A percentile compares a stretch with the other conserved stretches of the same genome.
phyloP scores from a whole-genome alignment of 768 basidiomycete species.

The Lactifluus hygrophoroides region DNA sequence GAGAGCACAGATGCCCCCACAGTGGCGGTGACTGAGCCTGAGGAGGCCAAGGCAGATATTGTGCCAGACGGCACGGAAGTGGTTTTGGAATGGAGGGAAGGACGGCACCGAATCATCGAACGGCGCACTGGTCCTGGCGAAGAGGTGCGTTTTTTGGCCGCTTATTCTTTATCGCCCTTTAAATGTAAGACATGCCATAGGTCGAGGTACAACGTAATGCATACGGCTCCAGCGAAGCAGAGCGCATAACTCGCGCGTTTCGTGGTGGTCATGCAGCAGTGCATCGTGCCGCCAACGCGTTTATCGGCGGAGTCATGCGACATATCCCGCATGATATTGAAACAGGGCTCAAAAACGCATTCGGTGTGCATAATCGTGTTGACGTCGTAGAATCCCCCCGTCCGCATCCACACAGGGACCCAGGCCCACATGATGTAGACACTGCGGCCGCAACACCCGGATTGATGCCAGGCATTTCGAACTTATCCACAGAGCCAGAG shows the following conservation, averaged over 20 bases:
- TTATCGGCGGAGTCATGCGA: slow-evolving; percentile 15
- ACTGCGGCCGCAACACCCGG: too few relatives aligned
- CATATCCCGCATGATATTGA: slow-evolving; percentile 19
- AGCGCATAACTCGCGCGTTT: slow-evolving; percentile 24
- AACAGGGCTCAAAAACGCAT: slow-evolving; percentile 14
- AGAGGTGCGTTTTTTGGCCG: slow-evolving; percentile 41
- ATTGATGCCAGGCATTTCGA: not conserved
- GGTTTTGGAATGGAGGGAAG: slow-evolving; percentile 61
- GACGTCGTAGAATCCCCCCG: not conserved
- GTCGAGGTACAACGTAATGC: slow-evolving; percentile 31
- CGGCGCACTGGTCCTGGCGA: slow-evolving; percentile 47
- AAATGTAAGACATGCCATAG: slow-evolving; percentile 16
- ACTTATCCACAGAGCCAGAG: not conserved
- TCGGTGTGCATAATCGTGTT: not conserved
- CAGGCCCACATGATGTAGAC: too few relatives aligned
- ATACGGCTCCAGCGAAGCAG: slow-evolving; percentile 25
- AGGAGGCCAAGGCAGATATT: slow-evolving; percentile 28
- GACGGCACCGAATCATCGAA: slow-evolving; percentile 59
- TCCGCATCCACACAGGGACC: not conserved
- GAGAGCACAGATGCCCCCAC: slow-evolving; percentile 9
- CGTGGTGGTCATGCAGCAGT: slow-evolving; percentile 22
- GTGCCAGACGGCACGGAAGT: slow-evolving; percentile 39
- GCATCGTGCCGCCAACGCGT: slow-evolving; percentile 24
- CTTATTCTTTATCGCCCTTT: not conserved
- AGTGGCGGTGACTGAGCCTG: slow-evolving; percentile 16